Base-by-base conservation (phyloP, 768 basidiomycete species). In the Chalciporus piperatus region DNA sequence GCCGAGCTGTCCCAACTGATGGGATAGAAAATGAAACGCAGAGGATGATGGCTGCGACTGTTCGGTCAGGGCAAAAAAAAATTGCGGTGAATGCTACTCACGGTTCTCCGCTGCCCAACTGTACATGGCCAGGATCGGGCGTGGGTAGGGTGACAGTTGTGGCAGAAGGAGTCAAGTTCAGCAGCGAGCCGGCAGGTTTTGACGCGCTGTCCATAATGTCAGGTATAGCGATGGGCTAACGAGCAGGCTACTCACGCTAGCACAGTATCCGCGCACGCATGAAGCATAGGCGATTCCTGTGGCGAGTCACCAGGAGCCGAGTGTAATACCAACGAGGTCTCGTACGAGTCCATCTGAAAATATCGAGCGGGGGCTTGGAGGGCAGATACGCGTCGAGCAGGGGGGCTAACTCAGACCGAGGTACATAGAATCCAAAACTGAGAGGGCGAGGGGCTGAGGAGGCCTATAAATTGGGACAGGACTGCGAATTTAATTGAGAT, bases 111-210 rank as follows among this genome's bases (percentile, higher is more conserved):
- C 47, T 39, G 27, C 25, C 48, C 28, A 67, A 48, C 39, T 57
- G 58, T 2, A 47, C 51, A 20, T 53, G 62, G 47, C 52, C 39
- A 50, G 63, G 52, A 37, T 57, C 58, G 27, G 62, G 61, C 0
- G 58, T 57, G 11, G 67, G 48, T 50, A 72, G 65, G 58, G 68
- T 70, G 56, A 65, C 62, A 56, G 59, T 64, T 37, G 56, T 55
- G 33, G 54, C 48, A 48, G 60, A 60, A 46, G 58, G 60, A 3
- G 66, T 54, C 28, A 30, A 60, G 55, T 55, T 60, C 63, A 28
- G 23, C 35, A 20, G 27, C 41, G 40, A 17, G 23, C 12, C 41
- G 33, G 10, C 16, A n/a, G 16, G 3, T n/a, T n/a, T n/a, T n/a
- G 35, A n/a, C 4, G 16, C 35, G 16, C 30, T 12, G 13, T 32